Conservation (phyloP, 208 protist species). For the Lotmaria passim region DNA sequence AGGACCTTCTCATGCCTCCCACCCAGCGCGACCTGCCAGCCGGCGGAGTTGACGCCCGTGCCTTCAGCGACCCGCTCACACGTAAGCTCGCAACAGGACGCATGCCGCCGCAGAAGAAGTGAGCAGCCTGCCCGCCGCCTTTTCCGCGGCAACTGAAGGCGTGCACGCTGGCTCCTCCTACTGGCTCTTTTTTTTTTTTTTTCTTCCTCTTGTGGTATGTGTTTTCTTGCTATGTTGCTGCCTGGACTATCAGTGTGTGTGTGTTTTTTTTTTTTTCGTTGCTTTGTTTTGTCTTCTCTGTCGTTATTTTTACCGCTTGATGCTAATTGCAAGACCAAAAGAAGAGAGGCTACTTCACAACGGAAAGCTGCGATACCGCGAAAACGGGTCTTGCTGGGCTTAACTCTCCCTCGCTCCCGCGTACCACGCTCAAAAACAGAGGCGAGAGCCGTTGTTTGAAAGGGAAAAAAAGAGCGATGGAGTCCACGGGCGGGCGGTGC, state of each 20-base stretch:
- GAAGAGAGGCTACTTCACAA: not conserved
- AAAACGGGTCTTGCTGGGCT: too few species aligned
- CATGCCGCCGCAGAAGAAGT: constrained; percentile 30
- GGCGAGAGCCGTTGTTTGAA: too few species aligned
- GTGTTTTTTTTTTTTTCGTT: constrained; percentile 10
- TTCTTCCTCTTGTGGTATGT: not conserved
- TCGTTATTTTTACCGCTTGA: constrained; percentile 12
- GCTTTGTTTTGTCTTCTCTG: not conserved
- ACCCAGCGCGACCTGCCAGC: constrained; percentile 37
- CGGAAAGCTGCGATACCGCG: not conserved
- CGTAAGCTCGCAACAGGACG: constrained; percentile 48
- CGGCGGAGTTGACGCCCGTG: constrained; percentile 19
- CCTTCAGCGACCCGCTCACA: constrained; percentile 45
- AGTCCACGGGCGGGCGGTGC: too few species aligned
- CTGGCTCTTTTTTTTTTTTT: not conserved
- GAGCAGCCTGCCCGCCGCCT: not conserved
- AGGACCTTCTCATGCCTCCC: constrained; percentile 43
- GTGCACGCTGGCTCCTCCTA: not conserved
- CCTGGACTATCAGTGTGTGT: not conserved
- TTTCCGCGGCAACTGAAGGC: not conserved
- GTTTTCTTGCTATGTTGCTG: not conserved
- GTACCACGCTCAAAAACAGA: too few species aligned
- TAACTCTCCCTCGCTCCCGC: too few species aligned
- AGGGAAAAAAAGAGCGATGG: not conserved
- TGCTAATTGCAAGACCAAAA: not conserved